A percentile compares a stretch with the other conserved stretches of the same genome.
Conservation (phyloP, 1,284 basidiomycete species). For the Leccinum subfulvum region DNA sequence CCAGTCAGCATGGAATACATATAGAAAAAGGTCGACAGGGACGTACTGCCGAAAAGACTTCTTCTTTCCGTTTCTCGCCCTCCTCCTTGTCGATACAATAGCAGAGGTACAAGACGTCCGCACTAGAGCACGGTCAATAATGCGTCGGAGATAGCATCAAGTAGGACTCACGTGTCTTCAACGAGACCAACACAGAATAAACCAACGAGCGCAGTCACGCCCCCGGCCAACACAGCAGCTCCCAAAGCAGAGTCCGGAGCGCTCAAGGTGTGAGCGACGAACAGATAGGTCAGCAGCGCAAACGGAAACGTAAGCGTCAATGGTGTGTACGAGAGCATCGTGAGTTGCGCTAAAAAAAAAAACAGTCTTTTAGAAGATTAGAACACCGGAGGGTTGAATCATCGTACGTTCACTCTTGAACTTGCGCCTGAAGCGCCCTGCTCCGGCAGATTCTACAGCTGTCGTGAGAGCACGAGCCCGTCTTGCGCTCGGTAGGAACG, state of each 20-base stretch:
- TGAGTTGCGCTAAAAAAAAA: constrained; percentile 52
- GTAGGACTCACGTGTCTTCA: constrained; percentile 63
- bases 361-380: neutral
- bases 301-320: constrained; percentile 79
- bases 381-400: neutral
- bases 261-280: constrained; percentile 80
- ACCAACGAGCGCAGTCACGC: constrained; percentile 79
- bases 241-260: constrained; percentile 74
- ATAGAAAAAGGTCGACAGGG: neutral
- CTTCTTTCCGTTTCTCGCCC: constrained; percentile 59
- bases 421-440: constrained; percentile 43
- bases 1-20: constrained; percentile 8
- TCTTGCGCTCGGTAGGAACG: constrained; percentile 77
- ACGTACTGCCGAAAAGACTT: constrained; percentile 72
- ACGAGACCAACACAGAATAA: constrained; percentile 78
- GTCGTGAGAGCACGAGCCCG: constrained; percentile 60
- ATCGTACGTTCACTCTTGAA: constrained; percentile 58
- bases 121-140: constrained; percentile 34
- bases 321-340: constrained; percentile 78
- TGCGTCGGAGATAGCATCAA: neutral
- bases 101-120: constrained; percentile 85
- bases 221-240: constrained; percentile 75
- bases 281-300: constrained; percentile 80
- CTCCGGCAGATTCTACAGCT: constrained; percentile 40
- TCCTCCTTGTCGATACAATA: constrained; percentile 84